These are phyloP conservation scores for Cytospora paraplurivora DNA, from an alignment of 2,329 filamentous ascomycete genomes.

Conservation along the genomic window DNA sequence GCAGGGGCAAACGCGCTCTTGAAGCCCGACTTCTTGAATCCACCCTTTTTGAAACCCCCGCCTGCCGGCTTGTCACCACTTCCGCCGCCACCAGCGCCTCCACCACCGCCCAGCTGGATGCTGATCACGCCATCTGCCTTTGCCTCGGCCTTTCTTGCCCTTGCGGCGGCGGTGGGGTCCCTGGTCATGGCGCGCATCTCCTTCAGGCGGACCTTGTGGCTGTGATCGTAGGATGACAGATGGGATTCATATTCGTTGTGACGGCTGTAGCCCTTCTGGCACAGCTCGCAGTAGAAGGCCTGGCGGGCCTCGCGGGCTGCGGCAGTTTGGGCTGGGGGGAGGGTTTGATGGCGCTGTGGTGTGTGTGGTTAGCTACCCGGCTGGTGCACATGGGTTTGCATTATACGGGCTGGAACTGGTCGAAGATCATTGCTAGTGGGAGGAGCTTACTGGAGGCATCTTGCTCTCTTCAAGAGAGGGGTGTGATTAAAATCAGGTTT, in stretches of 20 bases:
- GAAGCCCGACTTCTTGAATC: conserved; percentile 82
- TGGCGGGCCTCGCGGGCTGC: conserved; percentile 75
- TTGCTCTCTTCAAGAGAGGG: conserved; percentile 28
- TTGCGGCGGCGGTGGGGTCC: conserved; percentile 65
- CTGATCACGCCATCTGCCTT: conserved; percentile 70
- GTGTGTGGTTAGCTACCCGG: conserved; percentile 6
- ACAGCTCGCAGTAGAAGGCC: conserved; percentile 83
- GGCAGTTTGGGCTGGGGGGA: conserved; percentile 59
- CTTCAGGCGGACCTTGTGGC: conserved; percentile 86
- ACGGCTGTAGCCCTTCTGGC: conserved; percentile 90
- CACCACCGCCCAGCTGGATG: conserved; percentile 59
- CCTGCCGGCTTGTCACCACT: conserved; percentile 34
- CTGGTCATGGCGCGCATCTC: conserved; percentile 85
- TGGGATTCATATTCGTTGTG: conserved; percentile 97
- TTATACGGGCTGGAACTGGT: accelerated
- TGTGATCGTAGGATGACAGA: conserved; percentile 91
- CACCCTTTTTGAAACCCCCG: conserved; percentile 65
- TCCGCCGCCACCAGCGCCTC: conserved; percentile 34
- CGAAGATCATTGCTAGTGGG: neutral
- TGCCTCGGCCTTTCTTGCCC: conserved; percentile 69
- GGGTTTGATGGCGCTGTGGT: conserved; percentile 56
- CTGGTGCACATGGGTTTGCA: no score
- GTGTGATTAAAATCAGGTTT: neutral
- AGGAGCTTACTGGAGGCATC: conserved; percentile 58
- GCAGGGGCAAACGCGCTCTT: conserved; percentile 72